phyloP scores from a whole-genome alignment of 768 basidiomycete species.

The Tubosaeta sp. region DNA sequence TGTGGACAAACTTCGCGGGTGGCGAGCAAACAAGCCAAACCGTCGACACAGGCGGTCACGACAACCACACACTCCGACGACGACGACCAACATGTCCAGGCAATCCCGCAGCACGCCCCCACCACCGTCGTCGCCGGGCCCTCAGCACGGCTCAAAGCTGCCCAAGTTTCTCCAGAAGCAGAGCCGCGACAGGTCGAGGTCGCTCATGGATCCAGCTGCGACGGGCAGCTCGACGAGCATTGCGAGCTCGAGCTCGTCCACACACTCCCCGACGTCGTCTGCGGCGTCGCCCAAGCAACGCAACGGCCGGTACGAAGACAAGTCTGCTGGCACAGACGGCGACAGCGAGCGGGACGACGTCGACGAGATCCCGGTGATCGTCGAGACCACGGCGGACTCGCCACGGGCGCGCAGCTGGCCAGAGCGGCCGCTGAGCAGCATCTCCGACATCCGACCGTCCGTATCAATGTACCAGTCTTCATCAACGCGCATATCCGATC shows the following conservation, averaged over 20 bases:
- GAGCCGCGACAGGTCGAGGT: conserved; percentile 56
- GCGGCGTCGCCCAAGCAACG: conserved; percentile 26
- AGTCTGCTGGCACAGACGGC: conserved; percentile 12
- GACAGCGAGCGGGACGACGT: conserved; percentile 33
- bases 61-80: background rate
- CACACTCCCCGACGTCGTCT: conserved; percentile 27
- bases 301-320: conserved; percentile 37
- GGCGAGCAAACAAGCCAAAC: conserved; percentile 27
- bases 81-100: conserved; percentile 39
- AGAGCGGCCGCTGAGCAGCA: conserved; percentile 50
- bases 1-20: conserved; percentile 19
- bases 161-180: conserved; percentile 68
- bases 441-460: conserved; percentile 40
- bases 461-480: conserved; percentile 47
- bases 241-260: conserved; percentile 41
- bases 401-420: conserved; percentile 53
- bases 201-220: conserved; percentile 38
- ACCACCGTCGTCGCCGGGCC: conserved; percentile 39
- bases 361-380: conserved; percentile 61
- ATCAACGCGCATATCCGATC: conserved; percentile 54
- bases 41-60: conserved; percentile 15
- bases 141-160: conserved; percentile 49
- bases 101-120: conserved; percentile 41
- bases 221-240: conserved; percentile 34
- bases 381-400: conserved; percentile 45